Base-by-base conservation (phyloP, 352 stramenopile species). In the Poterioochromonas sp. region DNA sequence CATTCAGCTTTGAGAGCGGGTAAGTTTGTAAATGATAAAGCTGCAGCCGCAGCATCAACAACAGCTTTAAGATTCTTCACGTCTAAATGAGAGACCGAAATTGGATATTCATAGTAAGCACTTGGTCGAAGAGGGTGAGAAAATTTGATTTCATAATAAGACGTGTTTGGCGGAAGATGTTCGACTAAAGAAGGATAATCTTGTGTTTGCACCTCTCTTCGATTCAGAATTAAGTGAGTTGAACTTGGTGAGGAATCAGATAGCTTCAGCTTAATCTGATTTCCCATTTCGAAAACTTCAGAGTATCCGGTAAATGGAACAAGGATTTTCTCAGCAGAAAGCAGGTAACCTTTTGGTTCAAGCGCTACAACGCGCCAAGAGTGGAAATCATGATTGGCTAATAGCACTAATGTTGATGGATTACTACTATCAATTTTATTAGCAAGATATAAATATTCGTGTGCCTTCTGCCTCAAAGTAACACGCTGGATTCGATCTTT, bases 381-480 rank as follows among this genome's bases (percentile, higher is more conserved):
- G 29, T 74, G 29, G 53, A 58, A 74, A 40, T 35, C 8, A 40
- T 74, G 65, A 74, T 74, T 74, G 11, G 65, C 65, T 15, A 74
- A 22, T 3, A 58, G 40, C 34, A 54, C 53, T n/a, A 53, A 54
- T 40, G 29, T 37, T 5, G 29, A 26, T 39, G 65, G 11, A 54
- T 54, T 58, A 1, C 5, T 58, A 22, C 34, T 5, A 35, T 74
- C 65, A 2, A 74, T 35, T 2, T 2, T 12, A 74, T 8, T 26
- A 15, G 65, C 65, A 12, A 74, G 29, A 20, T 26, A 54, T 29
- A 1, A 51, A 18, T n/a, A 74, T 15, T 74, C 65, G 32, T 35
- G 53, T 26, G 65, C 65, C 8, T 18, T 74, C 29, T 54, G 20
- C 12, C 65, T 8, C 35, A n/a, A 54, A 8, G 51, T 8, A 11